Percentiles rank a stretch among this genome's conserved stretches.
These are phyloP conservation scores for Suillus clintonianus DNA, from an alignment of 768 basidiomycete genomes.

Conservation along the genomic window DNA sequence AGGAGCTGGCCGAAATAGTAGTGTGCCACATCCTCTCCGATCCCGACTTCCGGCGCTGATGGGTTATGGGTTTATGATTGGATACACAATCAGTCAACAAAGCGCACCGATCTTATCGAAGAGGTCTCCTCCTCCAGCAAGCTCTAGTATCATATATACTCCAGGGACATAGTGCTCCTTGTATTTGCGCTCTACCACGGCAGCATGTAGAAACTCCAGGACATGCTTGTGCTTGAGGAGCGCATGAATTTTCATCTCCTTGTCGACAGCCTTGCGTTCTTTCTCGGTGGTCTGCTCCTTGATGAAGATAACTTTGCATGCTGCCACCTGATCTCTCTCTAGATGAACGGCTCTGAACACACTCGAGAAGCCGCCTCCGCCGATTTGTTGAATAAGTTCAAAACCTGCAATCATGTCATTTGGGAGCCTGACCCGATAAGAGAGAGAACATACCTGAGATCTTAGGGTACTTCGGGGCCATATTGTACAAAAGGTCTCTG, in stretches of 20 bases:
- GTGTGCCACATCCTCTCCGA: constrained; percentile 86
- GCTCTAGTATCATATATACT: constrained; percentile 89
- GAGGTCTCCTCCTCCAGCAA: constrained; percentile 91
- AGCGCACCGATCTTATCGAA: constrained; percentile 96
- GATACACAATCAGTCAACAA: neutral
- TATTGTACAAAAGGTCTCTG: constrained; percentile 4
- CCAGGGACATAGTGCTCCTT: constrained; percentile 67
- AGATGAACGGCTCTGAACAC: constrained; percentile 84
- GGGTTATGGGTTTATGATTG: neutral
- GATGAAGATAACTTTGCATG: constrained; percentile 81
- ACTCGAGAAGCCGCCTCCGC: constrained; percentile 88
- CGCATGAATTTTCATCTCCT: constrained; percentile 89
- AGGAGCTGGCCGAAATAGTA: constrained; percentile 87
- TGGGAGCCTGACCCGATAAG: neutral
- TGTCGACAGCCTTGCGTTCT: constrained; percentile 80
- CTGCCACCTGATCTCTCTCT: constrained; percentile 66
- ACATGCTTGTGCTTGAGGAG: constrained; percentile 78
- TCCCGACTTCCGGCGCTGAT: constrained; percentile 86
- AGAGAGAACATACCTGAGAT: constrained; percentile 23
- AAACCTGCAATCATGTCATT: constrained; percentile 49
- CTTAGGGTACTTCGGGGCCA: constrained; percentile 34
- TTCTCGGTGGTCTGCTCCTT: constrained; percentile 62
- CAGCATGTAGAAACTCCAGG: constrained; percentile 80
- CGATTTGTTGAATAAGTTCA: constrained; percentile 72
- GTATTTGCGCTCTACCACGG: constrained; percentile 69